These are phyloP conservation scores for Quercus robur DNA, from an alignment of 306 rosid genomes.

Conservation along the genomic window DNA sequence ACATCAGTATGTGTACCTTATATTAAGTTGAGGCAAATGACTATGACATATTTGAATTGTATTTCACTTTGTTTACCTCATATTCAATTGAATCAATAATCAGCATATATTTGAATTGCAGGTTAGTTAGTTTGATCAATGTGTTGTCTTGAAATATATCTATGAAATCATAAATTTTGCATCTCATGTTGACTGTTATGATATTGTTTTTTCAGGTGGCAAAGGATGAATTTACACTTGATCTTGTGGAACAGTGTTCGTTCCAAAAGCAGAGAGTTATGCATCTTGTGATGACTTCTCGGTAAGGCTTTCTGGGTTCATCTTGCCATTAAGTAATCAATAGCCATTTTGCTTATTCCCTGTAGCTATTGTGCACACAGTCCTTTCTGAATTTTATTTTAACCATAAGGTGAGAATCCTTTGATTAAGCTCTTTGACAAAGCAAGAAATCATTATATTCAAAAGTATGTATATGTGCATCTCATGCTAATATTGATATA, in stretches of 20 bases:
- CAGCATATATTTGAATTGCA: background rate
- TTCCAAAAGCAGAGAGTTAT: slow-evolving; percentile 91
- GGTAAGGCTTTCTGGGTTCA: slow-evolving; percentile 46
- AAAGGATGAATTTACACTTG: slow-evolving; percentile 91
- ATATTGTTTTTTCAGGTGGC: slow-evolving; percentile 53
- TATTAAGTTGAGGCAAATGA: background rate
- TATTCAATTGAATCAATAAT: background rate
- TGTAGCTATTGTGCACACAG: background rate
- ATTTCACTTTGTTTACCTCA: background rate
- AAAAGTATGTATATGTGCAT: background rate
- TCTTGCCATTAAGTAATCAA: background rate
- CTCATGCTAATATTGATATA: background rate
- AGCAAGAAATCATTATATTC: background rate
- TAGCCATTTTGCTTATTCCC: background rate
- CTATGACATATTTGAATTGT: background rate
- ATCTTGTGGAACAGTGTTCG: slow-evolving; percentile 95
- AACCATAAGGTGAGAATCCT: background rate
- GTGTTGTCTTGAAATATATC: background rate
- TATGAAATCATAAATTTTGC: background rate
- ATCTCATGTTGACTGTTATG: background rate
- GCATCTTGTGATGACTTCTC: slow-evolving; percentile 94
- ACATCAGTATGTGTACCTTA: no score
- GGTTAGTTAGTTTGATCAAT: background rate
- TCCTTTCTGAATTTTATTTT: background rate
- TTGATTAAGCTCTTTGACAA: background rate